Conservation (phyloP, 225 moss, liverwort and hornwort genomes). For the Sphagnum contortum region DNA sequence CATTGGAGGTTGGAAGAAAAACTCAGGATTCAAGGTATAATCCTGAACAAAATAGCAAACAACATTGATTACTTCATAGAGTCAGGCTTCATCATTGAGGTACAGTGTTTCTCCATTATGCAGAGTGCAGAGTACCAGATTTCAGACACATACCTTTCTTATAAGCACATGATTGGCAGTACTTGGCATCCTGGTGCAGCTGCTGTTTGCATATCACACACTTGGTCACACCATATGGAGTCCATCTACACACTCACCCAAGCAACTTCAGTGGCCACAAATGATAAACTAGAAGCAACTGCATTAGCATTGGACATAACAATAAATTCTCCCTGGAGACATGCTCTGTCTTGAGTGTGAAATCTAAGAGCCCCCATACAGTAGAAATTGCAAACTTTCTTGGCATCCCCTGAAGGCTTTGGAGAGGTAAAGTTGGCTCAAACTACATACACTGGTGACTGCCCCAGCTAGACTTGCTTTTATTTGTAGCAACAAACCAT, state of each 20-base stretch:
- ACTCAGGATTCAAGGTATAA: not conserved
- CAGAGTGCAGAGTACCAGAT: too few species aligned
- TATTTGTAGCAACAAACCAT: not conserved
- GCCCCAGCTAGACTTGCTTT: too few species aligned
- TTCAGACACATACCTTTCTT: conserved; percentile 56
- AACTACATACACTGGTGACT: too few species aligned
- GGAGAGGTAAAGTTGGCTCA: too few species aligned
- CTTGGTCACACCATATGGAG: conserved; percentile 76
- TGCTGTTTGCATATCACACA: conserved; percentile 97
- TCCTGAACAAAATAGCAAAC: not conserved
- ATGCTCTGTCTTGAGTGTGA: too few species aligned
- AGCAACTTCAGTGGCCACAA: too few species aligned
- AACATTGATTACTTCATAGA: too few species aligned
- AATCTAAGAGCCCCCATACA: too few species aligned
- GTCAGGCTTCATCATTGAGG: not conserved
- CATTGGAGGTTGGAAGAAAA: not conserved
- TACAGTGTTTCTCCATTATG: not conserved
- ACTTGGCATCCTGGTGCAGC: conserved; percentile 92
- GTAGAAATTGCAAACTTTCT: too few species aligned
- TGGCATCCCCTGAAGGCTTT: too few species aligned
- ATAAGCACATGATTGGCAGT: conserved; percentile 96
- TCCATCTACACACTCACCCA: conserved; percentile 38
- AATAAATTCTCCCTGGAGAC: too few species aligned
- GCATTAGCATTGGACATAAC: not conserved
- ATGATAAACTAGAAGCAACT: not conserved